Evolutionary conservation across 768 basidiomycete species (phyloP).

Genomic region (Flagelloscypha sp.): DNA sequence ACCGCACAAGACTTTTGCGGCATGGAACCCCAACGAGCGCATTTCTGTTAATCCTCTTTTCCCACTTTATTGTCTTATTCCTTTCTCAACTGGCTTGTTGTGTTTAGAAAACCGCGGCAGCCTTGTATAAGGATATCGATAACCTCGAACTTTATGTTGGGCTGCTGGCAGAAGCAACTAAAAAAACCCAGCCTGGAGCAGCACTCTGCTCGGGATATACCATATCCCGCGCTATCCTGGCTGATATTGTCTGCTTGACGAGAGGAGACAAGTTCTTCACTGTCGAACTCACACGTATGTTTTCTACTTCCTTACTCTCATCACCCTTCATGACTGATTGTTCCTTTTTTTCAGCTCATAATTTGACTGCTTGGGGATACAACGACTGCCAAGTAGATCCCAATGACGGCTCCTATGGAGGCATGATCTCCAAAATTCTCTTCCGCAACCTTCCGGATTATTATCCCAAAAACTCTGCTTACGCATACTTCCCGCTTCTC

Average conservation of each 20-base stretch:
- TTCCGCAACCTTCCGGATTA: conserved; percentile 38
- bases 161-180: conserved; percentile 43
- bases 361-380: conserved; percentile 46
- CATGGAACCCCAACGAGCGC: conserved; percentile 44
- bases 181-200: conserved; percentile 40
- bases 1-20: conserved; percentile 37
- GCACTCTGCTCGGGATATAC: conserved; percentile 59
- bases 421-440: conserved; percentile 39
- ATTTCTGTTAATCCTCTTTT: conserved; percentile 27
- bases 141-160: conserved; percentile 32
- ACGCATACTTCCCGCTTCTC: conserved; percentile 62
- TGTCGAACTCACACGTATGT: conserved; percentile 40
- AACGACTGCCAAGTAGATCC: conserved; percentile 36
- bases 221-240: conserved; percentile 40
- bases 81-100: not conserved
- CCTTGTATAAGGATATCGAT: conserved; percentile 27
- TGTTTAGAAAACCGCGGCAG: conserved; percentile 21
- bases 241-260: conserved; percentile 45
- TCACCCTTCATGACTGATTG: not conserved
- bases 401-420: conserved; percentile 36
- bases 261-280: conserved; percentile 49
- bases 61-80: not conserved
- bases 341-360: conserved; percentile 21
- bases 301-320: not conserved
- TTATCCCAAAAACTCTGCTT: conserved; percentile 38